Conservation (phyloP, 805 yeast species). For the Candida hispaniensis region DNA sequence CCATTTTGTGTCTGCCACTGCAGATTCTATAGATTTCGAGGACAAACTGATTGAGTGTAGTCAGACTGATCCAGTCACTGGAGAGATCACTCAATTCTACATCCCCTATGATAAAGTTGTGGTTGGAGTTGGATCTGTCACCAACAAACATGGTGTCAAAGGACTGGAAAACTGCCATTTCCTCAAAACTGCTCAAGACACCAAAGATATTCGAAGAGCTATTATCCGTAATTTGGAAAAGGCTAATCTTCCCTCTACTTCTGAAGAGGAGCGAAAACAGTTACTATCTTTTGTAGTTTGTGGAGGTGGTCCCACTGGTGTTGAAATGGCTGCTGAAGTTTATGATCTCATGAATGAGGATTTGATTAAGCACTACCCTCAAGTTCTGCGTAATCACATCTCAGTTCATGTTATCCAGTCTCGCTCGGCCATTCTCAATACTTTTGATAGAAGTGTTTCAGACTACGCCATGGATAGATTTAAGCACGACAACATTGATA, state of each 20-base stretch:
- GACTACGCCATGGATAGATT: constrained; percentile 56
- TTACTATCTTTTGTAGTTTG: constrained; percentile 54
- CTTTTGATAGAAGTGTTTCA: constrained; percentile 54
- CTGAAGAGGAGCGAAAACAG: constrained; percentile 51
- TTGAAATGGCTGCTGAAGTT: constrained; percentile 63
- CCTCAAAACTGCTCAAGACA: constrained; percentile 58
- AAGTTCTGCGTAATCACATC: constrained; percentile 48
- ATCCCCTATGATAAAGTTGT: constrained; percentile 65
- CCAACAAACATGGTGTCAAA: constrained; percentile 60
- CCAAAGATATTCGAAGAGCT: constrained; percentile 43
- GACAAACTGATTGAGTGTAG: constrained; percentile 49
- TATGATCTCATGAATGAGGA: constrained; percentile 59
- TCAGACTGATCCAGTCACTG: constrained; percentile 34
- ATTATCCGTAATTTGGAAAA: constrained; percentile 46
- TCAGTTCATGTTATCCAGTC: constrained; percentile 63
- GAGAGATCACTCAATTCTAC: constrained; percentile 38
- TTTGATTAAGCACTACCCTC: constrained; percentile 45
- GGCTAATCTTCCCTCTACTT: constrained; percentile 55
- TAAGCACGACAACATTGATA: constrained; percentile 50
- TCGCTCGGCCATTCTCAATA: constrained; percentile 54
- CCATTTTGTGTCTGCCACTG: constrained; percentile 52
- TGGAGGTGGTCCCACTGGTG: constrained; percentile 73
- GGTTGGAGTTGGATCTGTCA: constrained; percentile 56
- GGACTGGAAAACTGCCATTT: constrained; percentile 54
- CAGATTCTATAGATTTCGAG: constrained; percentile 46